Base-by-base conservation (phyloP, 164 flowering plant genomes). In the Tetracentron sinense region DNA sequence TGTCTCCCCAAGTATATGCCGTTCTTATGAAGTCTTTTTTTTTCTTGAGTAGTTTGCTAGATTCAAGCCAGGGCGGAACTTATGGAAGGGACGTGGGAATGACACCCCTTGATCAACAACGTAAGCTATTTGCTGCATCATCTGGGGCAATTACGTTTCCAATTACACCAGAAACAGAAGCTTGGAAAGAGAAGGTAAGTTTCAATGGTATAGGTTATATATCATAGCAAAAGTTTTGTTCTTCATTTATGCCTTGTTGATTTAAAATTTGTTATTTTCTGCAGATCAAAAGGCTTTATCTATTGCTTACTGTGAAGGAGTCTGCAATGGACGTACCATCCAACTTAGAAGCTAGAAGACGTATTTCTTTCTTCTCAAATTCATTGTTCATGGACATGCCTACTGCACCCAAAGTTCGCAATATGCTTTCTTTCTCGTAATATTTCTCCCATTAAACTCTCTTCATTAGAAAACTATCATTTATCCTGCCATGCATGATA, bases 301-400 rank as follows among this genome's bases (percentile, higher is more conserved):
- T 94, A 15, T 69, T 94, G 77, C 95, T 94, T 51, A 91, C 97
- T 1, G 90, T 88, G 23, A 94, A 89, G 80, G 98, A 94, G 63
- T 94, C 98, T 70, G 98, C 98, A 0, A 88, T 94, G 98, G 98
- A 91, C 77, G 98, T 94, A 30, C 98, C 98, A 33, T 79, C 96
- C 50, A 94, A 94, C 72, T 70, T 91, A 60, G 97, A 94, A 78
- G 98, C 98, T 53, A 79, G 95, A 70, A 85, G 98, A 74, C 88
- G 98, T 2, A 86, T 94, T 49, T 90, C 97, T 52, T 94, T 89
- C 76, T 94, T 91, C 81, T 83, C 95, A 25, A 94, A 94, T 73
- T 94, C 98, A 21, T 78, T 91, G 70, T 94, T 94, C 67, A 94
- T 94, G 98, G 83, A 89, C 47, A 91, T 91, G 98, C 98, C 98